A percentile compares a stretch with the other conserved stretches of the same genome.
These are phyloP conservation scores for Starmera amethionina DNA, from an alignment of 805 yeast genomes.

Conservation along the genomic window DNA sequence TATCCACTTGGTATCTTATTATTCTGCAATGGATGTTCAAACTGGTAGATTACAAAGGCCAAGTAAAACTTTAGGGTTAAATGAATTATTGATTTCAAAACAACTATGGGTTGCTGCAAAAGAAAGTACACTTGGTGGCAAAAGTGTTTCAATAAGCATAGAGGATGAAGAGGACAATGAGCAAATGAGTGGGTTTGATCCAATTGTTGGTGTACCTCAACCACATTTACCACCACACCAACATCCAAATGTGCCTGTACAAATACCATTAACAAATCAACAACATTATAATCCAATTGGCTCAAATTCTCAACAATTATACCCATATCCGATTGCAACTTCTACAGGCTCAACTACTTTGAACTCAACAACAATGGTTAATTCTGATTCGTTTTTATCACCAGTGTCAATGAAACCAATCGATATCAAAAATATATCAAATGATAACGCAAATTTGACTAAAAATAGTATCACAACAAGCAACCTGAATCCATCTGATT, in stretches of 20 bases:
- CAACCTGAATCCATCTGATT: too few species aligned
- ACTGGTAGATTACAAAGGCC: slow-evolving; percentile 50
- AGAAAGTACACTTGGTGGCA: slow-evolving; percentile 51
- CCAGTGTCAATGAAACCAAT: too few species aligned
- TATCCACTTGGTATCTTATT: slow-evolving; percentile 72
- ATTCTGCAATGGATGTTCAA: slow-evolving; percentile 64
- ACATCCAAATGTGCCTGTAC: background rate
- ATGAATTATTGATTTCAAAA: slow-evolving; percentile 35
- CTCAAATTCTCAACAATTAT: slow-evolving; percentile 11
- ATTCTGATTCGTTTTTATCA: too few species aligned
- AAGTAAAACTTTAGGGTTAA: slow-evolving; percentile 37
- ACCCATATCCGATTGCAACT: slow-evolving; percentile 7
- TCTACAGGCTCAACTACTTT: too few species aligned
- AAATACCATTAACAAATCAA: too few species aligned
- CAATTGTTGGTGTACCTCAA: background rate
- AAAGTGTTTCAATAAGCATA: slow-evolving; percentile 20
- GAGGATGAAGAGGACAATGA: slow-evolving; percentile 7
- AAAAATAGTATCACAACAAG: too few species aligned
- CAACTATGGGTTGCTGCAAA: slow-evolving; percentile 47
- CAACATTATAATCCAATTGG: slow-evolving; percentile 9
- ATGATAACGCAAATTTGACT: too few species aligned
- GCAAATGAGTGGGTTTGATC: background rate
- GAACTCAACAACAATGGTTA: too few species aligned
- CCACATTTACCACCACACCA: background rate
- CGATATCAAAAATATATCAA: too few species aligned